Evolutionary conservation across 371 early-diverging fungal species (phyloP).

Genomic region (Rhizopus sp.): DNA sequence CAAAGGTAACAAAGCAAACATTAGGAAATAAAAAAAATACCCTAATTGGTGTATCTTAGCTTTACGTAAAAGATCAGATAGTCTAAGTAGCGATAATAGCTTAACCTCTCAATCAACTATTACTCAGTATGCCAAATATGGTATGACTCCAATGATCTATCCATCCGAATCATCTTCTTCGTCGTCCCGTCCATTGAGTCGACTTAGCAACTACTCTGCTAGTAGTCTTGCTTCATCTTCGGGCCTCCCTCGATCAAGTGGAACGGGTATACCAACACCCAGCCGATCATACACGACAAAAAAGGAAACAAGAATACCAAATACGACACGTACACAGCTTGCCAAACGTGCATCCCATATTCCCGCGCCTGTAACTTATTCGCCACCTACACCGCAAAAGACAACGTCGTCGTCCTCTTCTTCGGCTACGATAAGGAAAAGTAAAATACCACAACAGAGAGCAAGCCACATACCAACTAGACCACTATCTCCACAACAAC

Average conservation of each 20-base stretch:
- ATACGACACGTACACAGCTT: constrained; percentile 23
- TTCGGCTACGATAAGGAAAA: constrained; percentile 3
- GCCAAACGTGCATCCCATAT: constrained; percentile 52
- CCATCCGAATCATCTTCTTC: constrained; percentile 44
- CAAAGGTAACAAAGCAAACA: neutral
- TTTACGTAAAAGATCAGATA: constrained; percentile 30
- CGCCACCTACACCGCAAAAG: constrained; percentile 32
- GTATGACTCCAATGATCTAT: constrained; percentile 39
- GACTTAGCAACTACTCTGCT: constrained; percentile 45
- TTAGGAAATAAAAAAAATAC: neutral
- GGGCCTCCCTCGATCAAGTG: constrained; percentile 24
- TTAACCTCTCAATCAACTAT: constrained; percentile 47
- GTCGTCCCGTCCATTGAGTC: constrained; percentile 43
- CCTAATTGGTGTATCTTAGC: neutral
- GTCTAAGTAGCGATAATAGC: constrained; percentile 50
- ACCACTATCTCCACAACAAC: constrained; percentile 14
- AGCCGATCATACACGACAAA: constrained; percentile 22
- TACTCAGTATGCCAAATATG: constrained; percentile 38
- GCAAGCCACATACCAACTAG: constrained; percentile 44
- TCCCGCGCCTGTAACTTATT: constrained; percentile 37
- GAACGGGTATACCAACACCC: constrained; percentile 23
- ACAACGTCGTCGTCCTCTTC: constrained; percentile 29
- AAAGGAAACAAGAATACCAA: constrained; percentile 9
- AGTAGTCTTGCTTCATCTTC: constrained; percentile 31
- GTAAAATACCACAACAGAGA: constrained; percentile 23